Percentiles rank a stretch among this genome's conserved stretches.
Evolutionary conservation across 352 stramenopile genomes (phyloP).

Genomic region (Aphanomyces stellatus): DNA sequence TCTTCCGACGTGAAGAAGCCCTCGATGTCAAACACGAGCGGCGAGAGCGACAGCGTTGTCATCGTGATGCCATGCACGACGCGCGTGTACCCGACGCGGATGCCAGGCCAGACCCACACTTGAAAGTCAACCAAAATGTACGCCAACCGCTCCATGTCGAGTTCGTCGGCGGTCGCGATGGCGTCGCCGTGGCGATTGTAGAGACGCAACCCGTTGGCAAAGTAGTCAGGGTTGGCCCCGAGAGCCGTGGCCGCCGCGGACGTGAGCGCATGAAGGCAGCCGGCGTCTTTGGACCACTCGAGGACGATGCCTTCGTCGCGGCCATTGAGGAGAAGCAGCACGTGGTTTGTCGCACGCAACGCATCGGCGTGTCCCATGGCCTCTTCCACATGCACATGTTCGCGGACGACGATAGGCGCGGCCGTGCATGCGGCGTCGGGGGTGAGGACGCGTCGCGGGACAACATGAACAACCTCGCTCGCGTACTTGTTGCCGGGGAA

Average conservation of each 20-base stretch:
- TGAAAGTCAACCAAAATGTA: conserved; percentile 21
- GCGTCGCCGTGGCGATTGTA: conserved; percentile 1
- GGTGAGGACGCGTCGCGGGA: not conserved
- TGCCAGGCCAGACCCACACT: conserved; percentile 20
- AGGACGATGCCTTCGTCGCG: conserved; percentile 46
- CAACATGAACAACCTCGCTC: not conserved
- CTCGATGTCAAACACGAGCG: conserved; percentile 52
- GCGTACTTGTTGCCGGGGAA: not conserved
- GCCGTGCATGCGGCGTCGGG: conserved; percentile 19
- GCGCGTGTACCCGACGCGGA: conserved; percentile 11
- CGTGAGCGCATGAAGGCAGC: conserved; percentile 43
- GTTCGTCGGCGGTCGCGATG: conserved; percentile 1
- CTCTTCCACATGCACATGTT: conserved; percentile 30
- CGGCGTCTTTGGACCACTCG: conserved; percentile 25
- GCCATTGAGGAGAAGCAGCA: conserved; percentile 68
- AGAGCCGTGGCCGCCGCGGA: conserved; percentile 23
- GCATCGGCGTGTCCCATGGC: conserved; percentile 27
- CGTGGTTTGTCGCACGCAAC: conserved; percentile 28
- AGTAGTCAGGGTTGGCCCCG: conserved; percentile 5
- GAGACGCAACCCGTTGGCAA: conserved; percentile 16
- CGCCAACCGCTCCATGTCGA: conserved; percentile 9
- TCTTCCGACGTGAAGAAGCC: conserved; percentile 37
- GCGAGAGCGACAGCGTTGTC: conserved; percentile 44
- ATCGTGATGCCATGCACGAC: conserved; percentile 25
- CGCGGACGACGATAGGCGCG: conserved; percentile 24